phyloP scores from a whole-genome alignment of 169 alveolate species.

The Cryptosporidium tyzzeri region DNA sequence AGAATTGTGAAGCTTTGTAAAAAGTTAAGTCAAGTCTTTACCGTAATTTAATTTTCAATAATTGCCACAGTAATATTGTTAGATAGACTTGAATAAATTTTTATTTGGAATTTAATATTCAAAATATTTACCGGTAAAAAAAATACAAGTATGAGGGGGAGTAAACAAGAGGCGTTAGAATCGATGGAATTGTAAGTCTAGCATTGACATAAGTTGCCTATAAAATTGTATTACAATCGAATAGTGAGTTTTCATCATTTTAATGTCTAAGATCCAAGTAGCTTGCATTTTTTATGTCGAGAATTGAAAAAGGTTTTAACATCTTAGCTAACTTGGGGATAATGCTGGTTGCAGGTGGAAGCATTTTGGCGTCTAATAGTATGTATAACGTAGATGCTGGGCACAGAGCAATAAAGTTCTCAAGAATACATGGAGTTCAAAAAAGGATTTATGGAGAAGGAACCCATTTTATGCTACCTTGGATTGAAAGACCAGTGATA shows the following conservation, averaged over 20 bases:
- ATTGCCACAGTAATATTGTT: not conserved
- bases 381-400: conserved; percentile 93
- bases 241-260: not conserved
- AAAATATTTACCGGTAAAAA: not conserved
- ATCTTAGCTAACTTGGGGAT: conserved; percentile 11
- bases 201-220: not conserved
- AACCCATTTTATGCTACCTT: conserved; percentile 95
- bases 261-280: not conserved
- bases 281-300: not conserved
- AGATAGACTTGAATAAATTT: no score
- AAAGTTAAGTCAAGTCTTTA: no score
- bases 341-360: conserved; percentile 3
- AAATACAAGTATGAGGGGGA: not conserved
- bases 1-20: no score
- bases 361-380: conserved; percentile 71
- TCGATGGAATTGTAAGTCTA: not conserved
- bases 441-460: conserved; percentile 92
- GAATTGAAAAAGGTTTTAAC: not conserved
- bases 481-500: conserved; percentile 94
- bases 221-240: not conserved
- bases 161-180: not conserved
- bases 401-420: conserved; percentile 92
- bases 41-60: not conserved
- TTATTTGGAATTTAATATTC: not conserved
- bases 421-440: conserved; percentile 84